Conservation (phyloP, 2,329 filamentous ascomycete genomes). For the Rutstroemia sp. region DNA sequence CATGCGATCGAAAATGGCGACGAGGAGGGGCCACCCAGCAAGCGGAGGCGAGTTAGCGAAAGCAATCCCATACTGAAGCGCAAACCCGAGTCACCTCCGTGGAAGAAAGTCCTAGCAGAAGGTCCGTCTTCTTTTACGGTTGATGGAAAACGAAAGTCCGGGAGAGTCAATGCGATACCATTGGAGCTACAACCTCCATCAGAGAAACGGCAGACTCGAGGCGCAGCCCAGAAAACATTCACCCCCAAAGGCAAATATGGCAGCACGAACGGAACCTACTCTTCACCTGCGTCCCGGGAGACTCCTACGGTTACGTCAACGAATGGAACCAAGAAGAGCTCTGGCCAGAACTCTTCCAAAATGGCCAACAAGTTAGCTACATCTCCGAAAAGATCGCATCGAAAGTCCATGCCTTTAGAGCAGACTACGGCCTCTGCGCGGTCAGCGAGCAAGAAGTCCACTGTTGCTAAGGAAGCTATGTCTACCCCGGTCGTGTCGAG, state of each 20-base stretch:
- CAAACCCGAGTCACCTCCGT: constrained; percentile 72
- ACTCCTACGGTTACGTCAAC: constrained; percentile 11
- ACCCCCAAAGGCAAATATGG: constrained; percentile 23
- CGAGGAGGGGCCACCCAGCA: constrained; percentile 46
- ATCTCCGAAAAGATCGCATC: constrained; percentile 25
- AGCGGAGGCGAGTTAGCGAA: constrained; percentile 55
- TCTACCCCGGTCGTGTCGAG: constrained; percentile 17
- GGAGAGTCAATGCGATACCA: constrained; percentile 51
- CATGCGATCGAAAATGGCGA: constrained; percentile 25
- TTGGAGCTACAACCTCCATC: constrained; percentile 43
- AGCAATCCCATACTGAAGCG: constrained; percentile 38
- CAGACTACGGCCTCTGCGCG: constrained; percentile 19
- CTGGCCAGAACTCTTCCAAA: constrained; percentile 15
- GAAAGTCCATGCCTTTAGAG: constrained; percentile 25
- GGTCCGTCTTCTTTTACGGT: constrained; percentile 80
- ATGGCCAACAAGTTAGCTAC: constrained; percentile 18
- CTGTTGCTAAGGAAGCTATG: constrained; percentile 16
- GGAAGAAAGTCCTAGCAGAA: constrained; percentile 79
- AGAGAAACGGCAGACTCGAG: constrained; percentile 45
- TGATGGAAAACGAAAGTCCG: constrained; percentile 63
- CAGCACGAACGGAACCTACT: constrained; percentile 16
- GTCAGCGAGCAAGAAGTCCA: constrained; percentile 17
- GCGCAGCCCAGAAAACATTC: constrained; percentile 32
- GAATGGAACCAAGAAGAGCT: constrained; percentile 17
- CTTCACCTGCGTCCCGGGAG: constrained; percentile 16